Conservation (phyloP, 23 red algal genomes). For the Chondrus crispus region DNA sequence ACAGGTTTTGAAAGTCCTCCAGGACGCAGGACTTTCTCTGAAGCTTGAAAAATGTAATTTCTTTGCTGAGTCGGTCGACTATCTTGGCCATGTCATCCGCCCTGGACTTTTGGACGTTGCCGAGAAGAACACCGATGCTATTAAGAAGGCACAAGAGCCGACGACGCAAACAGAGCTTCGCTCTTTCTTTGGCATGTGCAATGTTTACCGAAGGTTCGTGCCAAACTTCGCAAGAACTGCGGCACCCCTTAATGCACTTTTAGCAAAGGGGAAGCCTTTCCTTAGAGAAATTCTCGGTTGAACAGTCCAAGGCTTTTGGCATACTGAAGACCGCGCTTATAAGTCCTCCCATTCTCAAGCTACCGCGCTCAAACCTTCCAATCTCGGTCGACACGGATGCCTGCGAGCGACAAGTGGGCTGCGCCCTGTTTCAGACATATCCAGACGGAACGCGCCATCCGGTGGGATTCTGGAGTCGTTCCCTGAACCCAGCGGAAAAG, state of each 20-base stretch:
- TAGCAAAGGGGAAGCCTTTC: background rate
- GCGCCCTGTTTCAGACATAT: background rate
- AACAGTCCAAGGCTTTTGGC: background rate
- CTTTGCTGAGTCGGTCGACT: too few species aligned
- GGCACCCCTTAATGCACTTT: background rate
- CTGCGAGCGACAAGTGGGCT: background rate
- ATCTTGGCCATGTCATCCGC: too few species aligned
- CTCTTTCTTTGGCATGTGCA: background rate
- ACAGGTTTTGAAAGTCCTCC: background rate
- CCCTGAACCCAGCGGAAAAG: background rate
- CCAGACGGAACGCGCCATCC: too few species aligned
- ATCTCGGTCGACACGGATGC: background rate
- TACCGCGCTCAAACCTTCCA: background rate
- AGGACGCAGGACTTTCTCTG: background rate
- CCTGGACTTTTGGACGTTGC: too few species aligned
- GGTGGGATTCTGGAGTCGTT: too few species aligned
- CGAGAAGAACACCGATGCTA: too few species aligned
- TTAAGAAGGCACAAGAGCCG: background rate
- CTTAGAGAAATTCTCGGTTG: background rate
- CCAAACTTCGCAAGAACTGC: background rate
- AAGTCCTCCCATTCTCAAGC: background rate
- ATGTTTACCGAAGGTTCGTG: slow-evolving; percentile 13
- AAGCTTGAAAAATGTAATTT: background rate
- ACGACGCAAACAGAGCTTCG: background rate
- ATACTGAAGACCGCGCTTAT: background rate